Evolutionary conservation across 441 rosid genomes (phyloP).

Genomic region (Populus hybrid): DNA sequence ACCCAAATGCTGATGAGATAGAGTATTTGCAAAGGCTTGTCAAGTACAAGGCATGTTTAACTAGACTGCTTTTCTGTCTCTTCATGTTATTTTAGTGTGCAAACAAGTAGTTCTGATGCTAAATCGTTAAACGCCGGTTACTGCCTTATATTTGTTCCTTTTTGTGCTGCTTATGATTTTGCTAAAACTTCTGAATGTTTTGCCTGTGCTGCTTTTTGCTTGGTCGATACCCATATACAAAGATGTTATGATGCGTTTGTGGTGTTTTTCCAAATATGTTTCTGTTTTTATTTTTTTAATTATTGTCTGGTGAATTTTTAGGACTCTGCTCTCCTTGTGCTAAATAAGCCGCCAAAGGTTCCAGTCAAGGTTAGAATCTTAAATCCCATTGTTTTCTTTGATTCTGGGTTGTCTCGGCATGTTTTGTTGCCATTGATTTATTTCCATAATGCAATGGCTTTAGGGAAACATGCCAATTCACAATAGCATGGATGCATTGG

Average conservation of each 20-base stretch:
- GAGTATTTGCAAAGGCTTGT: constrained; percentile 84
- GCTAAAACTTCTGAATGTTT: background rate
- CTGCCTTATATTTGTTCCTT: background rate
- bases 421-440: constrained; percentile 1
- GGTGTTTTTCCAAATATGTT: background rate
- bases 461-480: constrained; percentile 83
- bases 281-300: background rate
- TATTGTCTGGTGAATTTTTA: constrained; percentile 20
- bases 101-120: too few species aligned
- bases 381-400: constrained; percentile 5
- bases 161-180: background rate
- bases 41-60: constrained; percentile 61
- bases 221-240: background rate
- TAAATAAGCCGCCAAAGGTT: constrained; percentile 87
- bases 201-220: background rate
- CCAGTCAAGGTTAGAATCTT: constrained; percentile 69
- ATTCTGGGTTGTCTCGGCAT: constrained; percentile 6
- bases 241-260: background rate
- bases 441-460: constrained; percentile 6
- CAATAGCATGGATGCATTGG: constrained; percentile 93
- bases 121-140: background rate
- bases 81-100: background rate
- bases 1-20: constrained; percentile 94
- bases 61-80: constrained; percentile 8
- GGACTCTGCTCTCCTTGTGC: constrained; percentile 77